Evolutionary conservation across 345 rosid genomes (phyloP).

Genomic region (Microcos paniculata): DNA sequence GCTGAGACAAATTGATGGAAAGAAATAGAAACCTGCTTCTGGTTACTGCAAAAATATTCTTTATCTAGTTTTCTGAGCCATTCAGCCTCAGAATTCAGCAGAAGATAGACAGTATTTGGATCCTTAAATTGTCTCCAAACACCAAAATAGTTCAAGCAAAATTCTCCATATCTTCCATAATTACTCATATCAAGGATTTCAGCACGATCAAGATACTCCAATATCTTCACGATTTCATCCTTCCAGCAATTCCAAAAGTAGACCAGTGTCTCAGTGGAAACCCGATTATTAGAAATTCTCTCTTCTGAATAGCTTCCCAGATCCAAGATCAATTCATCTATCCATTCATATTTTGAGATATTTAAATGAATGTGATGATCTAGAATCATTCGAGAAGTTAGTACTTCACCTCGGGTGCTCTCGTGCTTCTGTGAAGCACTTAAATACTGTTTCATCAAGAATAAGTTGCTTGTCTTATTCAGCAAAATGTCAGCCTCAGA

Average conservation of each 20-base stretch:
- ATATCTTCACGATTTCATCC: constrained; percentile 26
- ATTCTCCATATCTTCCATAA: constrained; percentile 21
- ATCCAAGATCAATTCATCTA: constrained; percentile 26
- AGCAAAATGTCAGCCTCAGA: constrained; percentile 30
- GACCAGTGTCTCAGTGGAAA: constrained; percentile 34
- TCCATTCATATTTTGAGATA: constrained; percentile 27
- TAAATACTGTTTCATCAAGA: constrained; percentile 24
- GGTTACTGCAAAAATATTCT: neutral
- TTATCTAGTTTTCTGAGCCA: constrained; percentile 30
- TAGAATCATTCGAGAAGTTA: constrained; percentile 39
- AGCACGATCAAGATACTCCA: constrained; percentile 14
- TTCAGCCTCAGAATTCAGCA: constrained; percentile 32
- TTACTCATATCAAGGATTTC: neutral
- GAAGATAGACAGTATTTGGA: constrained; percentile 20
- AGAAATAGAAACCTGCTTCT: constrained; percentile 21
- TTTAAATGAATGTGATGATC: constrained; percentile 26
- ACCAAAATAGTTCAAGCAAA: constrained; percentile 48
- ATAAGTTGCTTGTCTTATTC: constrained; percentile 13
- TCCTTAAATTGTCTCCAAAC: constrained; percentile 26
- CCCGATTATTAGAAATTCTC: neutral
- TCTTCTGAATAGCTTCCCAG: constrained; percentile 10
- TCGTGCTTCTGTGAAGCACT: constrained; percentile 27
- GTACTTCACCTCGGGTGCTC: constrained; percentile 35
- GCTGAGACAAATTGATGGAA: constrained; percentile 27
- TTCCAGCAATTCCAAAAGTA: constrained; percentile 47